These are phyloP conservation scores for Luffa aegyptiaca DNA, from an alignment of 306 rosid genomes.

Conservation along the genomic window DNA sequence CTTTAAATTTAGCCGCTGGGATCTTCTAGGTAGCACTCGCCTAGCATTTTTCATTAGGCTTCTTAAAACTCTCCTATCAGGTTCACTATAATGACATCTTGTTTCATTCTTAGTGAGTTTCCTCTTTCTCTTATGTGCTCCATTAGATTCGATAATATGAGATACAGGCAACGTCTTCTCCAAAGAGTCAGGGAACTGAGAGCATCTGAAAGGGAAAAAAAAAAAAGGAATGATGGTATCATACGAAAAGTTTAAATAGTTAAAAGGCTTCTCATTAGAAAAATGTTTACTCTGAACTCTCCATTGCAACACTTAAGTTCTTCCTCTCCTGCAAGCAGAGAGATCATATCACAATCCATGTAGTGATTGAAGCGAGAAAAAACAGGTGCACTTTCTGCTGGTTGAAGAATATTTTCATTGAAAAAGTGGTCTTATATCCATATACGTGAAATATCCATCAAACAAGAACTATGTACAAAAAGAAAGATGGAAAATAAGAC, in stretches of 20 bases:
- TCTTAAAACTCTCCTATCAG: constrained; percentile 36
- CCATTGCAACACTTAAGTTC: constrained; percentile 33
- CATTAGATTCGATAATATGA: constrained; percentile 23
- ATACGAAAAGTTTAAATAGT: constrained; percentile 6
- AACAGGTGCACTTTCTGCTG: background rate
- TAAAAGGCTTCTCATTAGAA: constrained; percentile 8
- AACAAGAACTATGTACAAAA: background rate
- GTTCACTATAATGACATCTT: constrained; percentile 20
- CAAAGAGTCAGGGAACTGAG: constrained; percentile 31
- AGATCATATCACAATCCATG: constrained; percentile 6
- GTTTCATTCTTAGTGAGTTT: constrained; percentile 22
- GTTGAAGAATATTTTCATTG: background rate
- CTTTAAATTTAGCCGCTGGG: constrained; percentile 40
- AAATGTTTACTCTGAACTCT: constrained; percentile 46
- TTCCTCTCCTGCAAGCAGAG: constrained; percentile 36
- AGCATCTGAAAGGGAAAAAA: constrained; percentile 43
- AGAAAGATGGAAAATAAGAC: background rate
- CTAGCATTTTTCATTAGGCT: constrained; percentile 29
- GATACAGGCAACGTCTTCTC: constrained; percentile 26
- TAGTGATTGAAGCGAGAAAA: background rate
- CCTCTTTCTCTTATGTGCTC: constrained; percentile 30
- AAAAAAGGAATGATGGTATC: constrained; percentile 10
- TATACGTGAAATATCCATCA: background rate
- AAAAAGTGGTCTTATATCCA: background rate
- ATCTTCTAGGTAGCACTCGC: constrained; percentile 37